These are phyloP conservation scores for Castanea mollissima DNA, from an alignment of 306 rosid genomes.

Conservation along the genomic window DNA sequence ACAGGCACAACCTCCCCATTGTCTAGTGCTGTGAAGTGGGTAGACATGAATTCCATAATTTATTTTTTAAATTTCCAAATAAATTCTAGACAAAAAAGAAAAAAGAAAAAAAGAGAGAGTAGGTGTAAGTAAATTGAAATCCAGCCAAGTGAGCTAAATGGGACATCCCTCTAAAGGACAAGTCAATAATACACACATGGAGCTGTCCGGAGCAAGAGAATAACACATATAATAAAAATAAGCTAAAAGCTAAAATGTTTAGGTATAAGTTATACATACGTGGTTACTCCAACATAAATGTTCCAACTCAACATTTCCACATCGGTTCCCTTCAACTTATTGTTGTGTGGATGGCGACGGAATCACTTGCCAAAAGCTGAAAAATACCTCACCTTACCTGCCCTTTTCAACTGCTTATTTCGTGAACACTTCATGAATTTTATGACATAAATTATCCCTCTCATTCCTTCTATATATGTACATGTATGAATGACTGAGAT, in stretches of 20 bases:
- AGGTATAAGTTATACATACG: background rate
- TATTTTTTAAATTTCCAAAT: background rate
- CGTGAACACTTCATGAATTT: conserved; percentile 3
- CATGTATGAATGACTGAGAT: background rate
- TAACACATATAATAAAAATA: background rate
- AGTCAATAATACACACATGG: conserved; percentile 60
- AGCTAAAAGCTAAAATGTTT: background rate
- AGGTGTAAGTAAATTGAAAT: conserved; percentile 22
- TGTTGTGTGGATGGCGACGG: conserved; percentile 57
- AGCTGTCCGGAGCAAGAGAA: conserved; percentile 38
- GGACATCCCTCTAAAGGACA: conserved; percentile 36
- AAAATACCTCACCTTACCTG: background rate
- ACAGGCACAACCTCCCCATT: background rate
- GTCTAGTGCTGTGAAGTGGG: background rate
- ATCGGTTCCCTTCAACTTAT: conserved; percentile 42
- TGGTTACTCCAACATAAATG: conserved; percentile 39
- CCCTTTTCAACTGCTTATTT: conserved; percentile 23
- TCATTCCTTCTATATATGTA: conserved; percentile 11
- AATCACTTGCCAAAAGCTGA: conserved; percentile 35
- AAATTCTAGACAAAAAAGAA: background rate
- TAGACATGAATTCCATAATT: background rate
- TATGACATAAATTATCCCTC: background rate
- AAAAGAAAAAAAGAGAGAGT: background rate
- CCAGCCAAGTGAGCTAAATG: conserved; percentile 23
- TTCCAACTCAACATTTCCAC: conserved; percentile 48